These are phyloP conservation scores for Persicaria maculosa DNA, from an alignment of 148 eudicot genomes.

Conservation along the genomic window DNA sequence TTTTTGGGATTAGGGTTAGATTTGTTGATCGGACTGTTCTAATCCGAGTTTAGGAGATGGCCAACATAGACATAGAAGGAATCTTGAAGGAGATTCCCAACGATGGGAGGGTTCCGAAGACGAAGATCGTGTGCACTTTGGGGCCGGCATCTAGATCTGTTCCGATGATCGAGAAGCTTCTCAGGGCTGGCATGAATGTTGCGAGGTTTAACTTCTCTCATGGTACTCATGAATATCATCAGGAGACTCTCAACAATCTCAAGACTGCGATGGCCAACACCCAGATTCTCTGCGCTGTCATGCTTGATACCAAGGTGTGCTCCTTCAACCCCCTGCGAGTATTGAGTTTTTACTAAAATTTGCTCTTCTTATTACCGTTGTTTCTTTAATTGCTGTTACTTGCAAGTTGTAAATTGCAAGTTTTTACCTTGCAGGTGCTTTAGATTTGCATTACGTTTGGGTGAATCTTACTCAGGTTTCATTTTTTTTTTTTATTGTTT, in stretches of 20 bases:
- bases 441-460: background rate
- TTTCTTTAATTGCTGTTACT: background rate
- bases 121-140: slow-evolving; percentile 60
- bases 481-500: background rate
- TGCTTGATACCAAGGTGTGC: slow-evolving; percentile 67
- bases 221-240: slow-evolving; percentile 60
- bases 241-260: slow-evolving; percentile 56
- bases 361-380: background rate
- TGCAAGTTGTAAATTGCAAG: background rate
- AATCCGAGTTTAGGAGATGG: slow-evolving; percentile 27
- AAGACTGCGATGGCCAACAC: slow-evolving; percentile 59
- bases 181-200: slow-evolving; percentile 60
- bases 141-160: slow-evolving; percentile 59
- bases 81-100: slow-evolving; percentile 50
- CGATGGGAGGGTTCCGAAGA: slow-evolving; percentile 58
- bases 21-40: background rate
- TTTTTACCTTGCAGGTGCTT: background rate
- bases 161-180: slow-evolving; percentile 54
- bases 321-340: background rate
- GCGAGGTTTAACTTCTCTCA: slow-evolving; percentile 68
- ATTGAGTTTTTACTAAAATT: background rate
- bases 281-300: slow-evolving; percentile 58
- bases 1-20: background rate
- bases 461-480: background rate
- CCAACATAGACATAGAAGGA: slow-evolving; percentile 72